These are phyloP conservation scores for Multifurca ochricompacta DNA, from an alignment of 768 basidiomycete species.

Conservation along the genomic window DNA sequence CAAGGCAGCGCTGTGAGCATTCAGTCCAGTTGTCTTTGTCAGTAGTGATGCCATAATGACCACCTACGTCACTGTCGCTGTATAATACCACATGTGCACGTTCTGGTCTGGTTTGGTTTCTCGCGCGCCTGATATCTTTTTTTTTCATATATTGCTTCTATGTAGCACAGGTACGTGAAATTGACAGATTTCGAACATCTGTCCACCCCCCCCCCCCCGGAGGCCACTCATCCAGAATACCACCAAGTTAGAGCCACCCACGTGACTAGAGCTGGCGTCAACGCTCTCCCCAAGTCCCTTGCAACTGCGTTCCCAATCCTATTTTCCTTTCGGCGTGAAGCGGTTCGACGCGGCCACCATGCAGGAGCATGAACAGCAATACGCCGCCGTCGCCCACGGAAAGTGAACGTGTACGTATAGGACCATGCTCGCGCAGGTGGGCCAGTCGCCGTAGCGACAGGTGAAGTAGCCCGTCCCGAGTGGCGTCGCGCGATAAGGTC, in stretches of 20 bases:
- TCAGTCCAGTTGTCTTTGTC: too few relatives aligned
- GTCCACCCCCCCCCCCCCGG: too few relatives aligned
- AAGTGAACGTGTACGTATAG: constrained; percentile 49
- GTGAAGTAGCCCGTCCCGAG: not conserved
- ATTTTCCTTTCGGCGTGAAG: not conserved
- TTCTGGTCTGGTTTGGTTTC: too few relatives aligned
- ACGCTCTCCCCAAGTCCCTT: constrained; percentile 10
- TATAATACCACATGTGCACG: not conserved
- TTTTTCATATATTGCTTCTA: too few relatives aligned
- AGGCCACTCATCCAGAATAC: constrained; percentile 3
- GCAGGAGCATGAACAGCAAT: constrained; percentile 39
- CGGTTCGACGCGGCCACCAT: constrained; percentile 4
- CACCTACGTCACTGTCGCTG: not conserved
- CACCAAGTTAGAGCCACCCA: constrained; percentile 14
- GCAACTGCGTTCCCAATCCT: constrained; percentile 7
- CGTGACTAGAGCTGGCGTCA: not conserved
- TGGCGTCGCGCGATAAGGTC: constrained; percentile 5
- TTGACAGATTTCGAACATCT: too few relatives aligned
- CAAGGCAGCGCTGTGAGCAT: not conserved
- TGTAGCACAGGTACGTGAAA: too few relatives aligned
- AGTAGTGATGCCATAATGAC: too few relatives aligned
- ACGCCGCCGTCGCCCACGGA: constrained; percentile 48
- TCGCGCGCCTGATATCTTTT: too few relatives aligned
- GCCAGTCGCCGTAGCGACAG: not conserved
- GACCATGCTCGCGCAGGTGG: constrained; percentile 10